Evolutionary conservation across 1,284 basidiomycete genomes (phyloP).

Genomic region (Mycosarcoma mackinlayi): DNA sequence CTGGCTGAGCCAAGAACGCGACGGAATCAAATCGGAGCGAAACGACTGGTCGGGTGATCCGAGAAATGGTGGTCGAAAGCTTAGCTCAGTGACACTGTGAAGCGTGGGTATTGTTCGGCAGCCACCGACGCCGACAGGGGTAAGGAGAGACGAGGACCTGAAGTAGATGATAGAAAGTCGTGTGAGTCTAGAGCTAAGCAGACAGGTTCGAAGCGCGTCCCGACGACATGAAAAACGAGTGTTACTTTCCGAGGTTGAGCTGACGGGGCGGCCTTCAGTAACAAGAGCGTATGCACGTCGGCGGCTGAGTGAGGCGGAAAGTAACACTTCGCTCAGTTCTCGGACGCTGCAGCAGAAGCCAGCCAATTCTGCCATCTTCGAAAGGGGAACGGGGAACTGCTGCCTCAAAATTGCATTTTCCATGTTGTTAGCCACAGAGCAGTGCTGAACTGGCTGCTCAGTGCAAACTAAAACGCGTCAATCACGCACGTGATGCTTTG

Average conservation of each 20-base stretch:
- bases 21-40: too few species aligned
- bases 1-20: background rate
- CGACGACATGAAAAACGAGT: background rate
- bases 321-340: conserved; percentile 5
- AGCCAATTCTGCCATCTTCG: background rate
- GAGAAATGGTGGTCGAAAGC: background rate
- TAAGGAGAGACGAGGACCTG: background rate
- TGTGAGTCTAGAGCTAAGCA: too few species aligned
- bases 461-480: conserved; percentile 12
- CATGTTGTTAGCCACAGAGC: background rate
- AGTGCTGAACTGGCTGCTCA: conserved; percentile 2
- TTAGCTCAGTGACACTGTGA: conserved; percentile 2
- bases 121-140: background rate
- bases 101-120: background rate
- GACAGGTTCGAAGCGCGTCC: background rate
- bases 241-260: conserved; percentile 1
- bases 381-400: conserved; percentile 3
- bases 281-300: background rate
- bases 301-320: background rate
- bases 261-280: too few species aligned
- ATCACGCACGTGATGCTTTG: conserved; percentile 22
- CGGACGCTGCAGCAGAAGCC: too few species aligned
- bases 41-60: background rate
- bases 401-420: conserved; percentile 1
- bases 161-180: too few species aligned